A percentile compares a stretch with the other conserved stretches of the same genome.
These are phyloP conservation scores for Phytophthora rubi DNA, from an alignment of 352 stramenopile genomes.

Conservation along the genomic window DNA sequence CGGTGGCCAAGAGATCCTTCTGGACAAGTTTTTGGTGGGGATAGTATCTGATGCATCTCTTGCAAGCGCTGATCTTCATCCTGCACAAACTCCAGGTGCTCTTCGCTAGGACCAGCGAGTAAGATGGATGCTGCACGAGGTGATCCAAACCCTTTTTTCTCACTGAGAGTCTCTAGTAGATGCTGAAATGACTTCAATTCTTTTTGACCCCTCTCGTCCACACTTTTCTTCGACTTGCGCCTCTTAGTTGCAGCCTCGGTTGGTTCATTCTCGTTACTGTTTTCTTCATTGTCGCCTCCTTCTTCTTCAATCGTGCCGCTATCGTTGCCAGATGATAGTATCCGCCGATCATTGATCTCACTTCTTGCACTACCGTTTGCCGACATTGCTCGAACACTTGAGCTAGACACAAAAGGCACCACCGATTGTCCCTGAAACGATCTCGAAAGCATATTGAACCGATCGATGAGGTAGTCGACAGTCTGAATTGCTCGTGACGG, in stretches of 20 bases:
- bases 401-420: neutral
- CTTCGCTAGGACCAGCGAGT: constrained; percentile 34
- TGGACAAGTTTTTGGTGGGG: constrained; percentile 12
- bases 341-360: neutral
- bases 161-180: constrained; percentile 49
- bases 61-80: constrained; percentile 49
- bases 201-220: constrained; percentile 12
- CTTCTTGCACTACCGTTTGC: neutral
- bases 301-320: constrained; percentile 18
- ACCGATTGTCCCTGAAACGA: constrained; percentile 36
- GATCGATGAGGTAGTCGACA: constrained; percentile 71
- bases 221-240: constrained; percentile 14
- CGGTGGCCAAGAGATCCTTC: neutral
- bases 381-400: neutral
- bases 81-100: constrained; percentile 53
- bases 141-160: constrained; percentile 34
- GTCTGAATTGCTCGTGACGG: constrained; percentile 62
- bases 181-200: constrained; percentile 55
- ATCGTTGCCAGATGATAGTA: constrained; percentile 8
- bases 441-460: constrained; percentile 67
- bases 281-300: constrained; percentile 5
- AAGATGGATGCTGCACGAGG: constrained; percentile 38
- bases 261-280: neutral
- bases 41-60: constrained; percentile 24
- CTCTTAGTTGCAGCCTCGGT: neutral